These are phyloP conservation scores for Scheffersomyces lignosus DNA, from an alignment of 805 yeast species.

Conservation along the genomic window DNA sequence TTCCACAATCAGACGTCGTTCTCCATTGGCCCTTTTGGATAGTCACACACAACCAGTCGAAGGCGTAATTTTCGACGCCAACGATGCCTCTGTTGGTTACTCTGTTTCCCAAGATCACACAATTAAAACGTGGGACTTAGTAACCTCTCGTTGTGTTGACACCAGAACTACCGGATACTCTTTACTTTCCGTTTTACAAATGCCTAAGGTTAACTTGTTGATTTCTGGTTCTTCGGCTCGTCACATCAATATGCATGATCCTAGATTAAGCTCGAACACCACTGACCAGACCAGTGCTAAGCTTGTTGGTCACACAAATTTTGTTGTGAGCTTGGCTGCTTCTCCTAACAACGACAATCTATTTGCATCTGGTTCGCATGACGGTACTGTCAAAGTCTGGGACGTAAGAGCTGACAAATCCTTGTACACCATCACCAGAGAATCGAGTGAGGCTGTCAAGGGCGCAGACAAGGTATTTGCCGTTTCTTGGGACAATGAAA, in stretches of 20 bases:
- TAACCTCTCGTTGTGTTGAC: conserved; percentile 81
- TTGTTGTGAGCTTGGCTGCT: conserved; percentile 76
- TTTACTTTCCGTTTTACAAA: conserved; percentile 68
- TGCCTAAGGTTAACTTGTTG: conserved; percentile 66
- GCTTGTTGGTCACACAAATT: conserved; percentile 86
- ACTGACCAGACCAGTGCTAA: conserved; percentile 58
- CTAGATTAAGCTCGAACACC: conserved; percentile 63
- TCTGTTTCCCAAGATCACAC: conserved; percentile 96
- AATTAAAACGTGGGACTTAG: conserved; percentile 93
- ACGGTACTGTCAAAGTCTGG: conserved; percentile 94
- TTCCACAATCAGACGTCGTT: conserved; percentile 72
- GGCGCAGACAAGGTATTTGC: conserved; percentile 73
- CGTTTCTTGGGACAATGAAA: conserved; percentile 76
- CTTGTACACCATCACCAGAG: conserved; percentile 79
- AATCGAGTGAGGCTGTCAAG: conserved; percentile 45
- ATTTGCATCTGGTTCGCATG: conserved; percentile 92
- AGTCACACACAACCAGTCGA: conserved; percentile 89
- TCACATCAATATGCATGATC: conserved; percentile 92
- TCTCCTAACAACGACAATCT: conserved; percentile 78
- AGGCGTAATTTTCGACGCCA: conserved; percentile 70
- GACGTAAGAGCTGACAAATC: conserved; percentile 85
- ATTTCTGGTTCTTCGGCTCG: conserved; percentile 98
- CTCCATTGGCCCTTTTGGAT: conserved; percentile 76
- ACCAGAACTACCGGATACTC: conserved; percentile 87
- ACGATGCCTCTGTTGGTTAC: conserved; percentile 80